Evolutionary conservation across 2,329 filamentous ascomycete species (phyloP).

Genomic region (Sphaerostilbella broomeana): DNA sequence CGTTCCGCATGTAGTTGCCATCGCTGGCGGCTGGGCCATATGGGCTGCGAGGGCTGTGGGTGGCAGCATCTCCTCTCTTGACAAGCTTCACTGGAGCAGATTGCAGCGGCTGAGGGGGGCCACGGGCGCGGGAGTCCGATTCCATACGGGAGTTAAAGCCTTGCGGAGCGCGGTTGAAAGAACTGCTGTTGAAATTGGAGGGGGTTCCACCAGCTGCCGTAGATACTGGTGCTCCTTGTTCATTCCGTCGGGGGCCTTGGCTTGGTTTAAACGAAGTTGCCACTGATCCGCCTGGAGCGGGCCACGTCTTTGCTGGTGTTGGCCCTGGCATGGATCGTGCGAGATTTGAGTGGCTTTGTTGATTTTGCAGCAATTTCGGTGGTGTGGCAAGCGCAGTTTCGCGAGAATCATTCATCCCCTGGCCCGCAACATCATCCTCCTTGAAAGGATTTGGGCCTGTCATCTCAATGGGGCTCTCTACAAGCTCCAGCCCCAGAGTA

Average conservation of each 20-base stretch:
- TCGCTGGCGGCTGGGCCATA: conserved; percentile 17
- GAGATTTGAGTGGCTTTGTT: background rate
- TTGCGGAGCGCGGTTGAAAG: conserved; percentile 20
- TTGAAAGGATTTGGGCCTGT: conserved; percentile 7
- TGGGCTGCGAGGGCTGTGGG: conserved; percentile 18
- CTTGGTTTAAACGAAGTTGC: no score
- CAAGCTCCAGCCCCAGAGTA: conserved; percentile 8
- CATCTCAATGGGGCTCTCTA: conserved; percentile 12
- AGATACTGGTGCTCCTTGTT: no score
- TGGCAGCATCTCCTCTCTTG: conserved; percentile 9
- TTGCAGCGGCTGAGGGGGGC: conserved; percentile 19
- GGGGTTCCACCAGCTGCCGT: no score
- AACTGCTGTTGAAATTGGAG: conserved; percentile 2
- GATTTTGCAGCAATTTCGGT: background rate
- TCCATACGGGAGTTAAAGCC: conserved; percentile 23
- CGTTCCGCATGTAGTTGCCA: conserved; percentile 11
- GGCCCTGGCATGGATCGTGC: background rate
- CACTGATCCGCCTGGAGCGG: no score
- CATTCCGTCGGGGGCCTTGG: no score
- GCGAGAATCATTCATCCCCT: background rate
- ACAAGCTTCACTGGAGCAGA: conserved; percentile 18
- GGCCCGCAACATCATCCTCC: background rate
- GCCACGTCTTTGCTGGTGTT: background rate
- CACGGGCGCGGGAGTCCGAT: conserved; percentile 17
- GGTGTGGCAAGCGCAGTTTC: no score